Evolutionary conservation across 257 asterid genomes (phyloP).

Genomic region (Nicotiana undulata): DNA sequence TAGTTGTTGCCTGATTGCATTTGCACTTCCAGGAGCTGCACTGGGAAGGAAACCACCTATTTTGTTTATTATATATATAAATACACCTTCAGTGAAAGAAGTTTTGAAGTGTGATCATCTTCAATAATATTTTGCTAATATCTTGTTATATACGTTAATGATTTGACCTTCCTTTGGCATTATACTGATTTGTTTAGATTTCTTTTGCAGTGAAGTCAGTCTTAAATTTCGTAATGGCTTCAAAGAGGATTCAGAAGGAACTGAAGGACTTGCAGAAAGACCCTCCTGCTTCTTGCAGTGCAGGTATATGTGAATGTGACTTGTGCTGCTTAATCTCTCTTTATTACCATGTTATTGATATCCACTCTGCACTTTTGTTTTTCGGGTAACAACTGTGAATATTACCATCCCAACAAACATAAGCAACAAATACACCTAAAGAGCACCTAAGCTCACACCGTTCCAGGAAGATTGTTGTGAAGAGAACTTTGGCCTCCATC

Average conservation of each 20-base stretch:
- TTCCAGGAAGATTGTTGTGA: no score
- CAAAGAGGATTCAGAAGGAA: slow-evolving; percentile 60
- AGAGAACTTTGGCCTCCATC: no score
- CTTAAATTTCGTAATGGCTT: slow-evolving; percentile 31
- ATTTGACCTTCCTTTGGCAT: not conserved
- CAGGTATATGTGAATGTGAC: slow-evolving; percentile 29
- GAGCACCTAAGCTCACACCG: no score
- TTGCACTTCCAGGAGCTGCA: not conserved
- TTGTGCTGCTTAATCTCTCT: not conserved
- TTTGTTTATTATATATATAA: not conserved
- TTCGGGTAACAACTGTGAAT: no score
- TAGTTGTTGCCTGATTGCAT: not conserved
- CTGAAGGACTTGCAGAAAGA: slow-evolving; percentile 54
- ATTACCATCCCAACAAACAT: no score
- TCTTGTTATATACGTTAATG: not conserved
- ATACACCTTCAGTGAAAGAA: not conserved
- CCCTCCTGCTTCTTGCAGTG: slow-evolving; percentile 65
- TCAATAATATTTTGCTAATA: not conserved
- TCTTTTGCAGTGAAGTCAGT: not conserved
- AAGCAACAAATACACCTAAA: no score
- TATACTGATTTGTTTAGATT: not conserved
- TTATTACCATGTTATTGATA: not conserved
- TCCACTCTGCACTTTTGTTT: not conserved
- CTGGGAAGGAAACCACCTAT: not conserved
- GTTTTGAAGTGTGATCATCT: not conserved